phyloP scores from a whole-genome alignment of 306 rosid species.

The Cyamopsis tetragonoloba region DNA sequence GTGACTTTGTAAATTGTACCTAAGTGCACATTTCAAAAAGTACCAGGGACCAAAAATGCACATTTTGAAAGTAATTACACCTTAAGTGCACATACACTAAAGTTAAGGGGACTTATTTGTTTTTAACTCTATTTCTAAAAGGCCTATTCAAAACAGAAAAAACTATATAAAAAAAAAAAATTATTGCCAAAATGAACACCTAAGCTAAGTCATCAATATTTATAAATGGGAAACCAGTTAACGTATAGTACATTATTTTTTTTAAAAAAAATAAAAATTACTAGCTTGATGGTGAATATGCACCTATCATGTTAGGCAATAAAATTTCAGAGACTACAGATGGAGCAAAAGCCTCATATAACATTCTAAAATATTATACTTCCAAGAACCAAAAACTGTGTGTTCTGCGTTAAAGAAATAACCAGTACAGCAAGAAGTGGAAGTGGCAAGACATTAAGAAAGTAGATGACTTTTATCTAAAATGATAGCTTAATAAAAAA shows the following conservation, averaged over 20 bases:
- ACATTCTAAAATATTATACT: background rate
- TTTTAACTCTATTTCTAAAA: too few relatives aligned
- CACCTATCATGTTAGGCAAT: background rate
- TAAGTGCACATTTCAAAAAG: too few relatives aligned
- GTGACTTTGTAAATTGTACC: too few relatives aligned
- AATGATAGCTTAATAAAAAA: background rate
- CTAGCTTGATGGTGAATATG: slow-evolving; percentile 2
- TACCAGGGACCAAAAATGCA: too few relatives aligned
- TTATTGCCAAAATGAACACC: slow-evolving; percentile 3
- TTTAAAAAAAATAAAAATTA: background rate
- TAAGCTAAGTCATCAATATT: slow-evolving; percentile 1
- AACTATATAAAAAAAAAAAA: background rate
- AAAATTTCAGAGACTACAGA: background rate
- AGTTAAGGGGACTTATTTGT: too few relatives aligned
- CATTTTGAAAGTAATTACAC: too few relatives aligned
- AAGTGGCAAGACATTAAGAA: background rate
- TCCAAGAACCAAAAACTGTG: background rate
- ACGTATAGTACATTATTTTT: background rate
- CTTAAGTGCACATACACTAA: too few relatives aligned
- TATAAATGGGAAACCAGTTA: background rate
- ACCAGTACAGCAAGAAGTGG: background rate
- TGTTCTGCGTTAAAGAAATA: background rate
- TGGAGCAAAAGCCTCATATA: slow-evolving; percentile 10
- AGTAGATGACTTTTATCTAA: background rate
- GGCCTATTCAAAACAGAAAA: background rate